Conservation (phyloP, 1,139 yeast species). For the Pichia sp. region DNA sequence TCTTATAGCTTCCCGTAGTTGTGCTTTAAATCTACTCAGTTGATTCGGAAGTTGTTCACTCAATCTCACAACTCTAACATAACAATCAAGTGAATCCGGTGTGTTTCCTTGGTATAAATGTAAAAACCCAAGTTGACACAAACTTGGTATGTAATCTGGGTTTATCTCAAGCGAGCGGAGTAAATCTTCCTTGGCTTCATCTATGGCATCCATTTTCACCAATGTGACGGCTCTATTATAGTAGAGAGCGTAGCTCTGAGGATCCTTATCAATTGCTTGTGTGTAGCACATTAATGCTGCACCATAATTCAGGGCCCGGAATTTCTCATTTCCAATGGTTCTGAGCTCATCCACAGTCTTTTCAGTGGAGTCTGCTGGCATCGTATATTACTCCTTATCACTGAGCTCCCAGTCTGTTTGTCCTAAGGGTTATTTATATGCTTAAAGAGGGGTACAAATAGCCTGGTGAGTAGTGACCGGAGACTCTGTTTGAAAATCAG, state of each 20-base stretch:
- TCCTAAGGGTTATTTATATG: too few relatives aligned
- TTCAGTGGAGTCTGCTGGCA: too few relatives aligned
- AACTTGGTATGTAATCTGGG: conserved; percentile 30
- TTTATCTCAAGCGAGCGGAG: conserved; percentile 25
- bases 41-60: conserved; percentile 19
- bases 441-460: too few relatives aligned
- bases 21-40: conserved; percentile 21
- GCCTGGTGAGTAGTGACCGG: too few relatives aligned
- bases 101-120: conserved; percentile 29
- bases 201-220: conserved; percentile 27
- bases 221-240: conserved; percentile 34
- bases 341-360: conserved; percentile 21
- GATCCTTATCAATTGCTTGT: conserved; percentile 27
- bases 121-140: conserved; percentile 30
- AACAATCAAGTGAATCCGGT: conserved; percentile 27
- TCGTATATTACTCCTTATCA: too few relatives aligned
- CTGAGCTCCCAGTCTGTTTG: too few relatives aligned
- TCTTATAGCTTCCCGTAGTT: conserved; percentile 22
- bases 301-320: conserved; percentile 25
- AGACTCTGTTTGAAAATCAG: too few relatives aligned
- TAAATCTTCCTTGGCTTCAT: conserved; percentile 30
- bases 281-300: conserved; percentile 31
- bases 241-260: conserved; percentile 26
- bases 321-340: conserved; percentile 27
- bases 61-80: conserved; percentile 27